Base-by-base conservation (phyloP, 106 monocot genomes). In the Dendrobium officinale region DNA sequence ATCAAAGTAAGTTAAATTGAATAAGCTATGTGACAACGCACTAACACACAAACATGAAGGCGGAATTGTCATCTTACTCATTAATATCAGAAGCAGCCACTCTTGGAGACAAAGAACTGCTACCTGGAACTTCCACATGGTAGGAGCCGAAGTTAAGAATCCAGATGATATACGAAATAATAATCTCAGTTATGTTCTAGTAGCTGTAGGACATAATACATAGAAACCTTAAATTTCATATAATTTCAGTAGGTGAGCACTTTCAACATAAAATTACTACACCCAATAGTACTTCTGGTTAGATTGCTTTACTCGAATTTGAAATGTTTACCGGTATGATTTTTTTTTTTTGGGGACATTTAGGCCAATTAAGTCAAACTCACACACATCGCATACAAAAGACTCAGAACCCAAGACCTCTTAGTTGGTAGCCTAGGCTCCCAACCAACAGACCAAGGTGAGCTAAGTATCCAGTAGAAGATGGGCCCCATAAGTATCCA, bases 81-180 rank as follows among this genome's bases (percentile, higher is more conserved):
- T 94, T 93, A 22, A 79, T 86, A 89, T 97, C 96, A 80, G 90
- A 85, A 81, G 90, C 44, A 27, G 87, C 84, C 77, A 88, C 77
- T 86, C 86, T 86, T 42, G 96, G 94, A 24, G 96, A 92, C 55
- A 89, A 79, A 82, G 84, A 82, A 68, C 81, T 86, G 73, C 79
- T 86, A 67, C 79, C 87, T 66, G 92, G 88, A 13, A 78, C 83
- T 54, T 94, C 94, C 82, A 89, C 81, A 78, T 85, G 86, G 79
- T 90, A 97, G 87, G 59, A 85, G 83, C 96, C 87, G 81, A 82
- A 51, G 81, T 83, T 94, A 83, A 82, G 43, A 87, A 79, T 84
- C 43, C 40, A 37, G 24, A 74, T 42, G 42, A 74, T 6, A 43
- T 19, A 74, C 15, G 15, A 42, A 76, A 29, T 47, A 27, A 76